Evolutionary conservation across 2,329 filamentous ascomycete genomes (phyloP), one percentile per base, ranked within the genome.

Genomic region (Beauveria sp.): DNA sequence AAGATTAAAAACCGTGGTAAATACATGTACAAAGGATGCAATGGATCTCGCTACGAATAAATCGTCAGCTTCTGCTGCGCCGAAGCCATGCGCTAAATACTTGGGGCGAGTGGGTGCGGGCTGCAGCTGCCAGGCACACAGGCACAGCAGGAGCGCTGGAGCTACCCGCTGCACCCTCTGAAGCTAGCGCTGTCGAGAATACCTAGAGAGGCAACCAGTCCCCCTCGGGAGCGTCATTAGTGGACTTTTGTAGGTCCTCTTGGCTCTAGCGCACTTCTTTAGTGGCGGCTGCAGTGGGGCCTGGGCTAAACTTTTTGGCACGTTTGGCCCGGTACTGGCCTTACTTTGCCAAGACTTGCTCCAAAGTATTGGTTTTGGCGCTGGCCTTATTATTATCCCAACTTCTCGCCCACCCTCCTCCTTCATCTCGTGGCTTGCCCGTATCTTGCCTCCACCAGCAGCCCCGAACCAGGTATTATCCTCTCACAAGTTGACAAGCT

Each of bases 81-180:
- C 30, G 41, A 55, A 40, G 37, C 2, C 18, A 16, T 28, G 41
- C 40, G 53, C 41, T 46, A 44, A 55, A 28, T 46, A 28, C 41
- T 46, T 22, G 22, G 22, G 22, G 40, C 18, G n/a, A 22, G 26
- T 46, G 24, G 43, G 54, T 37, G 24, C 20, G 4, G n/a, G 30
- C 44, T 57, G 44, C 10, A 20, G 30, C 44, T 57, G 55, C 22
- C 55, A 57, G 55, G 55, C 46, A 57, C 55, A 47, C 55, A 57
- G 55, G 55, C 46, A 57, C 55, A 47, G 34, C 14, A n/a, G 40
- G 28, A 37, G 44, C 43, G 20, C 54, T 47, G 54, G 54, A 37
- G 41, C 28, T 14, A 56, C n/a, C 28, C 28, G 43, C 54, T 40
- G 30, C 28, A 56, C 30, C 26, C 26, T 43, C 43, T 26, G 30